phyloP scores from a whole-genome alignment of 2,329 filamentous ascomycete genomes.

The Cladosporium sp. region DNA sequence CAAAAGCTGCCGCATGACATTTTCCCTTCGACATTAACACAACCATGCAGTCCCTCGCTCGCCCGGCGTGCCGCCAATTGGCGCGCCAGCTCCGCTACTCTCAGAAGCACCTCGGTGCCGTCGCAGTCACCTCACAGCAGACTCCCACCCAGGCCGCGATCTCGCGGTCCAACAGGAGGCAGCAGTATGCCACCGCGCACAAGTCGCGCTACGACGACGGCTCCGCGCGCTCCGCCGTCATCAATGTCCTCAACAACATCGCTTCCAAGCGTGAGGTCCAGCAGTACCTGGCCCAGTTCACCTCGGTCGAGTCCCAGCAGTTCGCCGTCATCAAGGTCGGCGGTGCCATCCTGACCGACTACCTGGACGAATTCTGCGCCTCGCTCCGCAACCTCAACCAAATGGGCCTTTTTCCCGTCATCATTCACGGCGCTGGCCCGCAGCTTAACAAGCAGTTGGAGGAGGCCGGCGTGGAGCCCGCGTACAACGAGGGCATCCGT shows the following conservation, averaged over 20 bases:
- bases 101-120: constrained; percentile 7
- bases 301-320: constrained; percentile 90
- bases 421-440: constrained; percentile 91
- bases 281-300: constrained; percentile 97
- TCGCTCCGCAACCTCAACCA: constrained; percentile 90
- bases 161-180: constrained; percentile 7
- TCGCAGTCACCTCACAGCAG: constrained; percentile 2
- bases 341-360: constrained; percentile 90
- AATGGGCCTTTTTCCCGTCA: constrained; percentile 89
- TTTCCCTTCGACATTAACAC: constrained; percentile 4
- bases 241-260: constrained; percentile 90
- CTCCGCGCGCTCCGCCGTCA: constrained; percentile 73
- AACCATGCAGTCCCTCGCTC: constrained; percentile 16
- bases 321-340: constrained; percentile 99
- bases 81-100: constrained; percentile 13
- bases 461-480: constrained; percentile 85
- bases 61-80: constrained; percentile 14
- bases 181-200: constrained; percentile 20
- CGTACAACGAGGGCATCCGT: constrained; percentile 94
- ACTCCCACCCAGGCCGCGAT: background rate
- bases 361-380: constrained; percentile 85
- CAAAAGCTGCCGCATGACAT: constrained; percentile 14
- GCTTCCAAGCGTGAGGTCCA: constrained; percentile 94
- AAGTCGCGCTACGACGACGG: constrained; percentile 45
- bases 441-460: constrained; percentile 91